Evolutionary conservation across 768 basidiomycete species (phyloP).

Genomic region (Podaxis rugospora): DNA sequence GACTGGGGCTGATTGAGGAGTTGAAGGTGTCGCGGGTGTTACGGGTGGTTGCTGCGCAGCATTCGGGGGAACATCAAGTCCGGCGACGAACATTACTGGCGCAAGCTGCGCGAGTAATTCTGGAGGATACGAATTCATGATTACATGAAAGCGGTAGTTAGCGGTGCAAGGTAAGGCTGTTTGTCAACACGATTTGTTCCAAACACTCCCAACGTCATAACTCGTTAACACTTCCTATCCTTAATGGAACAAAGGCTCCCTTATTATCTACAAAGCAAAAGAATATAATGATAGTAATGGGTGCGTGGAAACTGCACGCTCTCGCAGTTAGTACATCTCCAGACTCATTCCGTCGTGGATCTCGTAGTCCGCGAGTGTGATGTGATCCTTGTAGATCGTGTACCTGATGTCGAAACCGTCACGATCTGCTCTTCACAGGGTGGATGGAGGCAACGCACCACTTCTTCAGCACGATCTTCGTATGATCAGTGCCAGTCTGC

Average conservation of each 20-base stretch:
- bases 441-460: slow-evolving; percentile 51
- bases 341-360: slow-evolving; percentile 91
- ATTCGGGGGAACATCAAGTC: slow-evolving; percentile 48
- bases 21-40: slow-evolving; percentile 19
- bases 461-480: slow-evolving; percentile 94
- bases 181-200: neutral
- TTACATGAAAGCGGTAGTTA: neutral
- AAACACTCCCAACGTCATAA: neutral
- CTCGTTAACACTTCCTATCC: too few relatives aligned
- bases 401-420: slow-evolving; percentile 54
- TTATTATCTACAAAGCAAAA: neutral
- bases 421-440: neutral
- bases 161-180: neutral
- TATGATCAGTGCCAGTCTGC: slow-evolving; percentile 83
- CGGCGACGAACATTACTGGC: slow-evolving; percentile 94
- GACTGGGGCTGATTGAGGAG: slow-evolving; percentile 20
- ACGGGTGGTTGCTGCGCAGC: slow-evolving; percentile 19
- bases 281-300: neutral
- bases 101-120: slow-evolving; percentile 86
- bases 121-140: slow-evolving; percentile 90
- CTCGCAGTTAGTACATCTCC: slow-evolving; percentile 69
- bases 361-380: slow-evolving; percentile 88
- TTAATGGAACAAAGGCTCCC: too few relatives aligned
- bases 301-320: too few relatives aligned
- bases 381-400: slow-evolving; percentile 94